A percentile compares a stretch with the other conserved stretches of the same genome.
phyloP scores from a whole-genome alignment of 1,284 basidiomycete genomes.

The Golubevia pallescens region DNA sequence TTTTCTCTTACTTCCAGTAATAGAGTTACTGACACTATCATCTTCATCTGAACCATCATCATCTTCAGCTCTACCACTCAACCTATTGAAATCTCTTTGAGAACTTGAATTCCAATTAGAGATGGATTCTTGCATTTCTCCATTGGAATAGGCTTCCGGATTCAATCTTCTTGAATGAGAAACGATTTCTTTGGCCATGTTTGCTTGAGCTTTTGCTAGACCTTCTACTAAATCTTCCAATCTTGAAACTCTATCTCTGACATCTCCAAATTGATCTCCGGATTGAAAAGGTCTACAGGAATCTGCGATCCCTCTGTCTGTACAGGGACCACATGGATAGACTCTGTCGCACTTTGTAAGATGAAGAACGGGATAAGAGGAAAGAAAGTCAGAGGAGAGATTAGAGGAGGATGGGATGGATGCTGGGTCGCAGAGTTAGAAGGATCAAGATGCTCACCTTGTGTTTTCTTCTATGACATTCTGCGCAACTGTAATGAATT shows the following conservation, averaged over 20 bases:
- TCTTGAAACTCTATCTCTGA: constrained; percentile 45
- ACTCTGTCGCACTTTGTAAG: constrained; percentile 40
- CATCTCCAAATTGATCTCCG: constrained; percentile 53
- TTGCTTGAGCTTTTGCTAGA: constrained; percentile 46
- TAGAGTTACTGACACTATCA: too few species aligned
- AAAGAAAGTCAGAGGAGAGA: too few species aligned
- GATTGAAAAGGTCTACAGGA: constrained; percentile 49
- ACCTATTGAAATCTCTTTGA: constrained; percentile 6
- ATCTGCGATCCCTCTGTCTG: constrained; percentile 51
- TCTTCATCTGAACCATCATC: constrained; percentile 17
- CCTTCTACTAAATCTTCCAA: constrained; percentile 58
- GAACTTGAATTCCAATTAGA: not conserved
- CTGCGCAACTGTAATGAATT: constrained; percentile 56
- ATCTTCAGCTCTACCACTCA: constrained; percentile 12
- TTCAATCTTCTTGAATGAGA: too few species aligned
- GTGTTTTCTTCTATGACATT: constrained; percentile 56
- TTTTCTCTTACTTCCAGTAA: constrained; percentile 2
- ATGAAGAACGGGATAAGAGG: too few species aligned
- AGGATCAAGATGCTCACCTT: constrained; percentile 24
- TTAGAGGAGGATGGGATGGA: too few species aligned
- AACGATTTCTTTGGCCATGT: constrained; percentile 41
- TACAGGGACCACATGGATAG: constrained; percentile 44
- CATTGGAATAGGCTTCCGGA: too few species aligned
- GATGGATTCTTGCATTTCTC: constrained; percentile 13
- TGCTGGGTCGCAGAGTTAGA: too few species aligned